Conservation (phyloP, 768 basidiomycete genomes). For the Asterophora parasitica region DNA sequence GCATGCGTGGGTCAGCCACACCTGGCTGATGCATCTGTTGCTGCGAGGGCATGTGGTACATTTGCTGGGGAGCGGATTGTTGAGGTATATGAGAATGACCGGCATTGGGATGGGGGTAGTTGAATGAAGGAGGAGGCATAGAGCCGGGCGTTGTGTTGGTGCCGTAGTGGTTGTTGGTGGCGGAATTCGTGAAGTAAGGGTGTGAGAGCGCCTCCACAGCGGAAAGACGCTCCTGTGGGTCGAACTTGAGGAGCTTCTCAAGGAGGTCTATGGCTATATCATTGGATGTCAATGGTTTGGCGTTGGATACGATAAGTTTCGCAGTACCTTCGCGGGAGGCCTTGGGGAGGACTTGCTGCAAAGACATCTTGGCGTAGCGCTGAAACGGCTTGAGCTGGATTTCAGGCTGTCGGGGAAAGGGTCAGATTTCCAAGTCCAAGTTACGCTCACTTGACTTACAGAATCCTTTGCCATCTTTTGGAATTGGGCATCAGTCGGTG, state of each 20-base stretch:
- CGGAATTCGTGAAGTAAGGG: slow-evolving; percentile 77
- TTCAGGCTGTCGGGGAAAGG: slow-evolving; percentile 56
- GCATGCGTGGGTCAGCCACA: slow-evolving; percentile 13
- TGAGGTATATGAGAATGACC: slow-evolving; percentile 41
- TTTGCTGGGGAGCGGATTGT: slow-evolving; percentile 27
- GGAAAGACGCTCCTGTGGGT: slow-evolving; percentile 86
- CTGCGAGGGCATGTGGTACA: slow-evolving; percentile 32
- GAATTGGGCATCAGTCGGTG: slow-evolving; percentile 83
- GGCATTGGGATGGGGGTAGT: slow-evolving; percentile 60
- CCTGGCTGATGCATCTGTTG: slow-evolving; percentile 15
- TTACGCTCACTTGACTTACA: slow-evolving; percentile 39
- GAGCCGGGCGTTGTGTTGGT: slow-evolving; percentile 45
- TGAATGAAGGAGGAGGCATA: slow-evolving; percentile 66
- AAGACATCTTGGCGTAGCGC: slow-evolving; percentile 78
- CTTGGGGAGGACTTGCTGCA: slow-evolving; percentile 78
- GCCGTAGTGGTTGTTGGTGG: slow-evolving; percentile 37
- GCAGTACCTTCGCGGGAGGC: slow-evolving; percentile 73
- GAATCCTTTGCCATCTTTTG: slow-evolving; percentile 88
- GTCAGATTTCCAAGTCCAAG: neutral
- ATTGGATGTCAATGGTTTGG: neutral
- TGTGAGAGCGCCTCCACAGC: slow-evolving; percentile 90
- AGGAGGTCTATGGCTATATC: slow-evolving; percentile 82
- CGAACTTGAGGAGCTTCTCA: slow-evolving; percentile 93
- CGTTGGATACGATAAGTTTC: too few species aligned
- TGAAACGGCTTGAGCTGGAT: slow-evolving; percentile 81